Evolutionary conservation across 83 land plant species (phyloP), one percentile per base, ranked within the genome.

Genomic region (Picea engelmannii): DNA sequence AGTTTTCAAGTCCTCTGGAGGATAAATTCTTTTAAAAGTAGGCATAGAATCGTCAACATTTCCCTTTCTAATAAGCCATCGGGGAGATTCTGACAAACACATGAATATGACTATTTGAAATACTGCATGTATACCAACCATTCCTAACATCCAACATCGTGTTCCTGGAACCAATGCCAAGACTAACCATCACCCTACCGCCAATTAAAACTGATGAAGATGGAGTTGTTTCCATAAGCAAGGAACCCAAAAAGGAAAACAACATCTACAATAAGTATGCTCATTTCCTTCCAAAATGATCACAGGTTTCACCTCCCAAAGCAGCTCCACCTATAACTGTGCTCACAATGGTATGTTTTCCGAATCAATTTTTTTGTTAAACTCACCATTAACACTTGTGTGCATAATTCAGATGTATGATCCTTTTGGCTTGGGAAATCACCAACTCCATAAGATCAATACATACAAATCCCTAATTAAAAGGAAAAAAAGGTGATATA

Each of bases 121-220:
- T 0, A 31, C 35, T 31, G 35, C 35, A 31, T 1, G 35, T 31
- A 31, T 1, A 31, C 35, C 35, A 31, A 31, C 35, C 35, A 31
- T 31, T 31, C 35, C 35, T 1, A 31, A 31, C 35, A 31, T 31
- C 35, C 97, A 95, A 4, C 96, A 81, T 94, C 97, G 93, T 6
- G 96, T 93, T 35, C 97, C 96, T 38, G 97, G 95, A 61, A 86
- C 98, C 95, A 38, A 93, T 91, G 65, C 98, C 96, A n/a, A 95
- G 75, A 38, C 98, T 94, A 4, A 95, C 94, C 3, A 95, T 82
- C 25, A 93, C 52, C 27, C 95, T 86, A 18, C 97, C 97, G 35
- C 83, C n/a, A 58, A 95, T 91, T 52, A 95, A 83, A 58, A 91
- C 76, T 76, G 78, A 80, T 20, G 99, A 90, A 81, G 90, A 84